Base-by-base conservation (phyloP, 192 early-diverging fungal genomes). In the Linnemannia elongata region DNA sequence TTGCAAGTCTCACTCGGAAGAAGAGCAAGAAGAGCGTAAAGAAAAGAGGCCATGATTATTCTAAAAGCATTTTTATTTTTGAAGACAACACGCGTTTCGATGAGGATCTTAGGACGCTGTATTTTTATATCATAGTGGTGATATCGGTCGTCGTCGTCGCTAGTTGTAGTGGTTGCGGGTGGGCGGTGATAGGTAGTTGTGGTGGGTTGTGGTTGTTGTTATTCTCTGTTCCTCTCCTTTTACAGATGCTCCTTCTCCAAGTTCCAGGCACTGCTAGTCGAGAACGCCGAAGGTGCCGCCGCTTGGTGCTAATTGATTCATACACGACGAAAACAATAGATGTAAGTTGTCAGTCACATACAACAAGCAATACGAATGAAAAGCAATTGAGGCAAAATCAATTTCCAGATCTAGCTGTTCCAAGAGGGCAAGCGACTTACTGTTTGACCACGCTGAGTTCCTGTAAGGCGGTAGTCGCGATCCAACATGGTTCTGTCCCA, bases 401-500 rank as follows among this genome's bases (percentile, higher is more conserved):
- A 27, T 42, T 71, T 66, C 18, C 0, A 66, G 0, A 36, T 69
- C 17, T 30, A 0, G 44, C 18, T 47, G 38, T 17, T n/a, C 66
- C n/a, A 72, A 42, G 8, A 3, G 13, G 27, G 27, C 6, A 13
- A 30, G 52, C 38, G 69, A 81, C 69, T 80, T 89, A 92, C 92
- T 41, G 89, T 69, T 89, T 96, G 95, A 63, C 93, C 94, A 76
- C 94, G 92, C 42, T 85, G 42, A 12, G 92, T 93, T 77, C 95
- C 95, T 33, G 95, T 96, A 41, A 96, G 89, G 78, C 94, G 92
- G 80, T 83, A 88, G 81, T 96, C 95, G 88, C 95, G 95, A 69
- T 91, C 91, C 94, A 95, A 93, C 95, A 96, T 96, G 80, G 94
- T 90, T 75, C 88, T 88, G 73, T 96, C 95, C 95, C 95, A 96